Base-by-base conservation (phyloP, 371 early-diverging fungal species). In the Syncephalastrum racemosum region DNA sequence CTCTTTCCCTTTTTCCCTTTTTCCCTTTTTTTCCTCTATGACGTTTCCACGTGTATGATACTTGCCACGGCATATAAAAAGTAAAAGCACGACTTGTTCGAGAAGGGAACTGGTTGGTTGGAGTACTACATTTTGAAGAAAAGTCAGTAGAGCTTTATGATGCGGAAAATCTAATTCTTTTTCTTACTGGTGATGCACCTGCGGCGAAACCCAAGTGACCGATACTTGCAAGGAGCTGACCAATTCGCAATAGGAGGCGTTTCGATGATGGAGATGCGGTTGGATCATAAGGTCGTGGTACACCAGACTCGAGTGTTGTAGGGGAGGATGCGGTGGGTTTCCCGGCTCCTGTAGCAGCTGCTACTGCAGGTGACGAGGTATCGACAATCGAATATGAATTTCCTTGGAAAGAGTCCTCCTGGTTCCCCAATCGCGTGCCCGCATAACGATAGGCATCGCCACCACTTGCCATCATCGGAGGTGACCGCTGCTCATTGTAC, bases 171-270 rank as follows among this genome's bases (percentile, higher is more conserved):
- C 31, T 15, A 14, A 15, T 27, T 15, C 24, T 23, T 13, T 14
- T 19, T 3, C 70, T 74, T 72, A 77, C 78, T 2, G 78, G 72
- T 3, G 68, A 67, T 6, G 78, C 78, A 41, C 78, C 74, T 7
- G 71, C 78, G n/a, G 72, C 70, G 66, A 77, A 77, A 12, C 78
- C 78, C 22, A 77, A 51, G 40, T 70, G 66, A 15, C 78, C 78
- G 46, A 77, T 45, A 45, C 58, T 57, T 13, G 64, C 59, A 27
- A 77, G 41, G 18, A 77, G 59, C 43, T 67, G 58, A 18, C 66
- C 47, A 43, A 72, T 16, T 24, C 78, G 68, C 22, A 74, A 46
- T 18, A 61, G 49, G 7, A 63, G 42, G 40, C 74, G 69, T 19
- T 51, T 49, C 40, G 60, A 66, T n/a, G 68, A 66, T 22, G 70